Base-by-base conservation (phyloP, 2,329 filamentous ascomycete genomes). In the Aspergillus sp. region DNA sequence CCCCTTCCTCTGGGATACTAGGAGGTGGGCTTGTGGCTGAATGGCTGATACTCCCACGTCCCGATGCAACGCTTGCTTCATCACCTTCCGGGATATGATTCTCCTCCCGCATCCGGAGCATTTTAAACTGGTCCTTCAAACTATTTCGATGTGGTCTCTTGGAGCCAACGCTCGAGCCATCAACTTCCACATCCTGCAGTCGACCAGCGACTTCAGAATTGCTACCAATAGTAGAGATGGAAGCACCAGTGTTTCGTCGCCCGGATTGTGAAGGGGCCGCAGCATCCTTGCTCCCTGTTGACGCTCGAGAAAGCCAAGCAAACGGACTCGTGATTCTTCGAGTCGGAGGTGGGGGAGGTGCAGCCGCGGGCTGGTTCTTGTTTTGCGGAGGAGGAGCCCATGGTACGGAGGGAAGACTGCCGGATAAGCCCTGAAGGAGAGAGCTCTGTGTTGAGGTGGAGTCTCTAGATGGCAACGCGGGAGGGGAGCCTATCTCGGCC, bases 321-420 rank as follows among this genome's bases (percentile, higher is more conserved):
- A 96, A 96, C n/a, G 90, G 91, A 65, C 90, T 91, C 8, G 90
- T 93, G 55, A 96, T 84, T 73, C 95, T 96, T 69, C 91, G 83
- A 64, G 78, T 67, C 17, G 77, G 71, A 41, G 76, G 72, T 25
- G 71, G 67, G 4, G 75, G 73, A 19, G 76, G 72, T 45, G 78
- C 72, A 23, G 74, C 72, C 40, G 75, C 71, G 55, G 76, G 58
- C 40, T 70, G 62, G 47, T 70, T 67, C 60, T 73, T 72, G 64
- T 73, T 74, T 41, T 69, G 64, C 19, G 83, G 79, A 43, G 84
- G 77, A 40, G 87, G 84, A 17, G 85, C 87, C 88, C 88, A 91
- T 58, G 88, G 87, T 75, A 91, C 84, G 33, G 90, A 82, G 37
- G 90, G 88, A 51, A 95, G 81, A 46, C 84, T 86, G 55, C 84